Base-by-base conservation (phyloP, 495 filamentous ascomycete species). In the Aspergillus avenaceus region DNA sequence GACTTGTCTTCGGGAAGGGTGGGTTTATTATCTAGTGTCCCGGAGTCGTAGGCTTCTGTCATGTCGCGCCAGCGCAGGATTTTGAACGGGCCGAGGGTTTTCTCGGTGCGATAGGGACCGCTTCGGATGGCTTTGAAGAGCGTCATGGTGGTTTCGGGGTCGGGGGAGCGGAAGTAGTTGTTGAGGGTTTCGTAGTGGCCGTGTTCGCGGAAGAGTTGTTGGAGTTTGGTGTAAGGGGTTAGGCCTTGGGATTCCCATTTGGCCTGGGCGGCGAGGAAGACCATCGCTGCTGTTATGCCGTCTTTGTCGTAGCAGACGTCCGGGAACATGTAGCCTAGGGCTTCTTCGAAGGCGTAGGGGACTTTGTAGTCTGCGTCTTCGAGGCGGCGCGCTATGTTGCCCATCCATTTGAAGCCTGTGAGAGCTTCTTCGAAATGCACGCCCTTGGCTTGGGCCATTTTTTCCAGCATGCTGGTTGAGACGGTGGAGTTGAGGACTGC, bases 371-470 rank as follows among this genome's bases (percentile, higher is more conserved):
- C 72, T 23, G 63, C 41, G n/a, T 65, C 56, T 53, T 72, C 64
- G 4, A 78, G 50, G 2, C 71, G 68, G 16, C 71, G 66, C 8
- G 72, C 65, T 16, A 69, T 68, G 38, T 77, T 78, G 0, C 71
- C 77, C 67, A 89, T 77, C 85, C 85, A 89, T 62, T 89, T 89
- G 68, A 89, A 89, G 3, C 85, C 85, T 0, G 85, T 89, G 13
- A 89, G 69, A 4, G 85, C 85, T 55, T 88, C 84, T 34, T 74
- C 65, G 55, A 79, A 84, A 27, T 71, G 60, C 45, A 86, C 79
- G 5, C 78, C 79, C 56, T 78, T 77, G 19, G 71, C 62, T 32
- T 60, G 51, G 5, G 84, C 83, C 67, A 87, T 82, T 19, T 73
- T 69, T 9, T 69, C 61, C 4, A 89, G 74, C 85, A 87, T 86